Evolutionary conservation across 805 yeast species (phyloP).

Genomic region (Jamesozyma spencerorum): DNA sequence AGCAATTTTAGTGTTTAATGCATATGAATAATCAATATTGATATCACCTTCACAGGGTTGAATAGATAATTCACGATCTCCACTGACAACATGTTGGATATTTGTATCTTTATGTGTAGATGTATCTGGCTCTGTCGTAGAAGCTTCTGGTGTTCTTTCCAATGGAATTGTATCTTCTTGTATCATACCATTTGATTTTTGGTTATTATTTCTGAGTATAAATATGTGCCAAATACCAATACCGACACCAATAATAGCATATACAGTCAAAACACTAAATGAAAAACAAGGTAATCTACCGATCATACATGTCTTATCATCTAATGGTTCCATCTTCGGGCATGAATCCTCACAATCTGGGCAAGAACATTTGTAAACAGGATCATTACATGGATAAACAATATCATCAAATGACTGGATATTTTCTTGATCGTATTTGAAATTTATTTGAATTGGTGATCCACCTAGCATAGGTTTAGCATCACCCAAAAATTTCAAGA

Average conservation of each 20-base stretch:
- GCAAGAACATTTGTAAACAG: conserved; percentile 70
- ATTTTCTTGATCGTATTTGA: conserved; percentile 38
- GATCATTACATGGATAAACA: conserved; percentile 47
- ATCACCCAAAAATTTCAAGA: conserved; percentile 85
- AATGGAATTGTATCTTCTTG: too few species aligned
- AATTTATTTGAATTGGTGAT: conserved; percentile 89
- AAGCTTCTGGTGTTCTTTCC: background rate
- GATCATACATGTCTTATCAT: conserved; percentile 40
- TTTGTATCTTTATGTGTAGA: background rate
- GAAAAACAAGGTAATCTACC: conserved; percentile 69
- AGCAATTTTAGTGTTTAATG: conserved; percentile 16
- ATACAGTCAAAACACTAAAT: conserved; percentile 46
- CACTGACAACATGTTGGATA: background rate
- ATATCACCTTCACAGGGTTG: background rate
- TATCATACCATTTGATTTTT: background rate
- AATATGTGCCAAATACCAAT: conserved; percentile 11
- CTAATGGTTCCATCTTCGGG: conserved; percentile 51
- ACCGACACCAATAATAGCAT: conserved; percentile 28
- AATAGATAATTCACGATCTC: background rate
- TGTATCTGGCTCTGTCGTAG: background rate
- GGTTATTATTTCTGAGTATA: conserved; percentile 14
- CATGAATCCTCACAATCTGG: conserved; percentile 80
- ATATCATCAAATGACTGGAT: conserved; percentile 16
- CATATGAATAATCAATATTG: background rate
- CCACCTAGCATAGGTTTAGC: conserved; percentile 92